Evolutionary conservation across 2,329 filamentous ascomycete species (phyloP), one percentile per base, ranked within the genome.

Genomic region (Fusarium poae): DNA sequence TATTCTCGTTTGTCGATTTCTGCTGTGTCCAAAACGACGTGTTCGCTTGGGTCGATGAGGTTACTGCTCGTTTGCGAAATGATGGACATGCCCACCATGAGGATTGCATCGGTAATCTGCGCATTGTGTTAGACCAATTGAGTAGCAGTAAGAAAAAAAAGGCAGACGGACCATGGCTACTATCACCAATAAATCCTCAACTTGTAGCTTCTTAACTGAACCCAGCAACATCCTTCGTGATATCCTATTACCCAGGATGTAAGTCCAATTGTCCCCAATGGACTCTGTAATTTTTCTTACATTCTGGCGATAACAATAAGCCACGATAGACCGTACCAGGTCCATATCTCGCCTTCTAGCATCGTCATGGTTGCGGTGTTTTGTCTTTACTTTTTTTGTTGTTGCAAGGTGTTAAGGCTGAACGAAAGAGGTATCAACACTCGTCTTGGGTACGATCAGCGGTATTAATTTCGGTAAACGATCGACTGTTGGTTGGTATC

Each of bases 1-100:
- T 75, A 78, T 1, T 79, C 74, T 49, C 86, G 79, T 34, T 81
- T 77, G 5, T 65, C 70, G 46, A 83, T 81, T 35, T 80, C 80
- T 0, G 78, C 65, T 1, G 82, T 79, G 0, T 86, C 87, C 48
- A 89, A 77, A 5, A 74, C 64, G 1, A 76, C 71, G 0, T 77
- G 75, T 29, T 87, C 79, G 18, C 81, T 77, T 0, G 83, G 81
- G 20, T 84, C 79, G 77, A 90, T 87, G 20, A 90, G 79, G 71
- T 90, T 90, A 42, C 85, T 89, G 16, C 83, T 85, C n/a, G 85
- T 86, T 34, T 82, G 79, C 3, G 81, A 79, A 21, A 87, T 80
- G 48, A 89, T 83, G 65, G 88, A 88, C 71, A 89, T 82, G 10
- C 80, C 76, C 25, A 85, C 78, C 57, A 88, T 83, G 16, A 90